phyloP scores from a whole-genome alignment of 2,329 filamentous ascomycete genomes.

The Colletotrichum sp. region DNA sequence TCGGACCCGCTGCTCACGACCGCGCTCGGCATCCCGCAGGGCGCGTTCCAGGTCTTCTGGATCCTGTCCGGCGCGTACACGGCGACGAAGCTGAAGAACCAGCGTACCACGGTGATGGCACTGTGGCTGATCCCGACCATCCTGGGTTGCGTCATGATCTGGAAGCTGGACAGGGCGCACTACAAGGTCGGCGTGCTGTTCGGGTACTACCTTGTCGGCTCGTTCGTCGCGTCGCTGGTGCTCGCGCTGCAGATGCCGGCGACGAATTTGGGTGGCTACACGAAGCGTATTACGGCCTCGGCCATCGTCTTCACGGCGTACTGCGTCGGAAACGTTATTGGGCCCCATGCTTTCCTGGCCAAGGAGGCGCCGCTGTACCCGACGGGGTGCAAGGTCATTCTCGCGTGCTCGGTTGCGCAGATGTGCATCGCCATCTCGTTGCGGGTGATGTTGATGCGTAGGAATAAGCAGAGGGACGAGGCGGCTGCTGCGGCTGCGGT shows the following conservation, averaged over 20 bases:
- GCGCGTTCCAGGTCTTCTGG: constrained; percentile 57
- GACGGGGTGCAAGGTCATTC: constrained; percentile 56
- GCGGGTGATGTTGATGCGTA: constrained; percentile 36
- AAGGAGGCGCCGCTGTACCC: constrained; percentile 51
- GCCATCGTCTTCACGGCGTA: constrained; percentile 52
- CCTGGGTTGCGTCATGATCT: constrained; percentile 52
- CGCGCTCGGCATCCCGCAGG: constrained; percentile 58
- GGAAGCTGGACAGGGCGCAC: constrained; percentile 45
- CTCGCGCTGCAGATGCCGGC: constrained; percentile 58
- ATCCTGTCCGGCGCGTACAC: constrained; percentile 57
- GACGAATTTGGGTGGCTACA: constrained; percentile 52
- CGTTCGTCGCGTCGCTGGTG: constrained; percentile 56
- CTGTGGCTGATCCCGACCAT: constrained; percentile 57
- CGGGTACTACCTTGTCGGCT: constrained; percentile 54
- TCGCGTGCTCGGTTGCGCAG: constrained; percentile 49
- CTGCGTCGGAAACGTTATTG: constrained; percentile 51
- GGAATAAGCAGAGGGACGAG: constrained; percentile 43
- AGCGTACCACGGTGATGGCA: constrained; percentile 56
- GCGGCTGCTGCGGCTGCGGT: constrained; percentile 22
- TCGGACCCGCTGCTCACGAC: constrained; percentile 44
- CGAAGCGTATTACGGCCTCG: constrained; percentile 49
- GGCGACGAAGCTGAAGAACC: constrained; percentile 54
- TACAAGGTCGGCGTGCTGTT: constrained; percentile 52
- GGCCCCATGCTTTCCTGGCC: constrained; percentile 49
- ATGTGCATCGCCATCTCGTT: constrained; percentile 39